Conservation (phyloP, 495 filamentous ascomycete species). For the Aspergillus indologenus region DNA sequence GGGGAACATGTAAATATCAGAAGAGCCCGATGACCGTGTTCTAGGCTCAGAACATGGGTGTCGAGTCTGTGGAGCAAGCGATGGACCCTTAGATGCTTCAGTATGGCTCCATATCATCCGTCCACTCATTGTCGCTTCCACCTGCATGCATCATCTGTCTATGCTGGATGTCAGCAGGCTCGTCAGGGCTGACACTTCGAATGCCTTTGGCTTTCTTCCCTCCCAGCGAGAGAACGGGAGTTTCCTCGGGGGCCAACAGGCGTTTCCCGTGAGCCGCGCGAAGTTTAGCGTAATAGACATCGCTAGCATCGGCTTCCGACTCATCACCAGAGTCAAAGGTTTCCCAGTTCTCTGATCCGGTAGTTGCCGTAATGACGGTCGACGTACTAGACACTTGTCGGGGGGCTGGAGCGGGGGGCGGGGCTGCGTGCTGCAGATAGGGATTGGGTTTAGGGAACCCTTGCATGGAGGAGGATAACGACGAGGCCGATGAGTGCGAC, state of each 20-base stretch:
- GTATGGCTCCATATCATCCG: constrained; percentile 48
- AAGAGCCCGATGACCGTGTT: constrained; percentile 2
- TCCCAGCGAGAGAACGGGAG: constrained; percentile 44
- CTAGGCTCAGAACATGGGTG: constrained; percentile 10
- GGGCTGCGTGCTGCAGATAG: constrained; percentile 44
- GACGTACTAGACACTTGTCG: constrained; percentile 73
- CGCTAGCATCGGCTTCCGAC: constrained; percentile 68
- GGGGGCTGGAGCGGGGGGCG: constrained; percentile 50
- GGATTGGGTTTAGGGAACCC: constrained; percentile 39
- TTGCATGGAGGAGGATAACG: constrained; percentile 37
- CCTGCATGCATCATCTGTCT: constrained; percentile 41
- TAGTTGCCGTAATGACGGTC: constrained; percentile 57
- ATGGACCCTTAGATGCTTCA: constrained; percentile 22
- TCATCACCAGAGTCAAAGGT: constrained; percentile 79
- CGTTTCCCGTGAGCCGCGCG: constrained; percentile 63
- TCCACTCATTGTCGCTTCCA: constrained; percentile 50
- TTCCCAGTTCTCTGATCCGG: constrained; percentile 94
- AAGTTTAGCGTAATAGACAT: constrained; percentile 74
- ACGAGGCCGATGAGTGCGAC: constrained; percentile 38
- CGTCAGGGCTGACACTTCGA: constrained; percentile 45
- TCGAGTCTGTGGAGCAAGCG: constrained; percentile 7
- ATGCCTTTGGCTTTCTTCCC: constrained; percentile 56
- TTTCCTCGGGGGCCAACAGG: constrained; percentile 59
- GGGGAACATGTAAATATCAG: constrained; percentile 9
- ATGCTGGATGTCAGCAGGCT: constrained; percentile 29